Conservation (phyloP, 108 stramenopile species). For the Conticribra weissflogii region DNA sequence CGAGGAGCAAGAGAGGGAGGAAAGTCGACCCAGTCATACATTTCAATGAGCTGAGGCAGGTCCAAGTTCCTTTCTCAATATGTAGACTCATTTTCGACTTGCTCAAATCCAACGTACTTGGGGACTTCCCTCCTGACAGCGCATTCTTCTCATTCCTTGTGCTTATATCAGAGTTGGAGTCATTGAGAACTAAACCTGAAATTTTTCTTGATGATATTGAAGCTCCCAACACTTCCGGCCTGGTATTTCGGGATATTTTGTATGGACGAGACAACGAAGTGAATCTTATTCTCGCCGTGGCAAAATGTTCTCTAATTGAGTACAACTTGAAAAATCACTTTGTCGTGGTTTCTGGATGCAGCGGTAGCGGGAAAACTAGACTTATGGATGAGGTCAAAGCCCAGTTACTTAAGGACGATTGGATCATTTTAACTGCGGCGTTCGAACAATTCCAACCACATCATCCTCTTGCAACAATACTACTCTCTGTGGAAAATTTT, state of each 20-base stretch:
- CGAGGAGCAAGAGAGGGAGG: background rate
- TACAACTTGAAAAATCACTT: background rate
- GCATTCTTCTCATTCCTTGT: background rate
- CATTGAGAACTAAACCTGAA: background rate
- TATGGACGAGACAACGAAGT: background rate
- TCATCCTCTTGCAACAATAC: background rate
- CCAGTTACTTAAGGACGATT: background rate
- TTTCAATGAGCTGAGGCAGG: background rate
- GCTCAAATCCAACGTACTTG: background rate
- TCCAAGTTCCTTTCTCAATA: background rate
- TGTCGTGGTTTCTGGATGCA: background rate
- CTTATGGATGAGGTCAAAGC: background rate
- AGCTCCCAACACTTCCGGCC: background rate
- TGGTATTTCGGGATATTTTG: background rate
- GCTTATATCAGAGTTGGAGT: background rate
- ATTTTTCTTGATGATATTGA: background rate
- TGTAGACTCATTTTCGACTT: constrained; percentile 3
- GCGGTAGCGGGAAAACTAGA: constrained; percentile 2
- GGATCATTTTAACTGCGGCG: constrained; percentile 3
- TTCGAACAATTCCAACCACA: background rate
- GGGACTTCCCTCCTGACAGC: background rate
- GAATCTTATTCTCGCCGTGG: background rate
- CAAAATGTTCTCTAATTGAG: background rate
- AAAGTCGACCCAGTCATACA: background rate
- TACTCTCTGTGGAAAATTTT: background rate